Evolutionary conservation across 495 filamentous ascomycete species (phyloP).

Genomic region (Friedmanniomyces simplex): DNA sequence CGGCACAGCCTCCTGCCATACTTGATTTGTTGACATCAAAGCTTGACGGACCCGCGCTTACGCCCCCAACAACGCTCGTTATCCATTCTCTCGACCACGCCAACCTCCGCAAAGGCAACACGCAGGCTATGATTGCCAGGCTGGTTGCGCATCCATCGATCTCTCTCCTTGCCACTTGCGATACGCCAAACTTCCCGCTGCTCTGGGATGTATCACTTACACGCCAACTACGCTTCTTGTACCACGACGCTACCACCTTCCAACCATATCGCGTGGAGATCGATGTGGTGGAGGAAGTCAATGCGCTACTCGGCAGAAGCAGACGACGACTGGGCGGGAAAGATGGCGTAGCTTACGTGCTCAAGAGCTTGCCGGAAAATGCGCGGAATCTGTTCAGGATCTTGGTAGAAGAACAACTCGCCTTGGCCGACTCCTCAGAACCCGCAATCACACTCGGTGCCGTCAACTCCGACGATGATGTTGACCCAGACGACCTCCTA

Average conservation of each 20-base stretch:
- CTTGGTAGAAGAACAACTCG: slow-evolving; percentile 73
- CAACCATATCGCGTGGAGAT: slow-evolving; percentile 55
- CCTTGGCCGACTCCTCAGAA: slow-evolving; percentile 41
- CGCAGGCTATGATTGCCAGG: slow-evolving; percentile 64
- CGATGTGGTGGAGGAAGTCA: slow-evolving; percentile 76
- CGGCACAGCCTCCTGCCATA: slow-evolving; percentile 53
- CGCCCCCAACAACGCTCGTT: slow-evolving; percentile 56
- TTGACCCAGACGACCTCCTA: slow-evolving; percentile 24
- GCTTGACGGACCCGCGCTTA: slow-evolving; percentile 39
- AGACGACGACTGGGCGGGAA: slow-evolving; percentile 76
- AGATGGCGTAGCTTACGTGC: slow-evolving; percentile 84
- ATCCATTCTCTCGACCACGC: slow-evolving; percentile 82
- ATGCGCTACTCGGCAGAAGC: slow-evolving; percentile 72
- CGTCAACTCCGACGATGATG: slow-evolving; percentile 15
- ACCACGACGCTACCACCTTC: slow-evolving; percentile 93
- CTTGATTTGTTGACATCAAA: slow-evolving; percentile 52
- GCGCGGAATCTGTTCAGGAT: slow-evolving; percentile 76
- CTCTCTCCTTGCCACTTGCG: slow-evolving; percentile 65
- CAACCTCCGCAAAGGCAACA: slow-evolving; percentile 56
- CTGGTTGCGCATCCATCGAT: slow-evolving; percentile 66
- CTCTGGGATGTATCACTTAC: slow-evolving; percentile 81
- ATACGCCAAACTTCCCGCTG: slow-evolving; percentile 75
- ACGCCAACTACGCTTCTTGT: slow-evolving; percentile 71
- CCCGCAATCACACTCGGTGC: slow-evolving; percentile 12
- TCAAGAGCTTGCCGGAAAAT: slow-evolving; percentile 83